These are phyloP conservation scores for Torulaspora pretoriensis DNA, from an alignment of 1,139 yeast genomes.

Conservation along the genomic window DNA sequence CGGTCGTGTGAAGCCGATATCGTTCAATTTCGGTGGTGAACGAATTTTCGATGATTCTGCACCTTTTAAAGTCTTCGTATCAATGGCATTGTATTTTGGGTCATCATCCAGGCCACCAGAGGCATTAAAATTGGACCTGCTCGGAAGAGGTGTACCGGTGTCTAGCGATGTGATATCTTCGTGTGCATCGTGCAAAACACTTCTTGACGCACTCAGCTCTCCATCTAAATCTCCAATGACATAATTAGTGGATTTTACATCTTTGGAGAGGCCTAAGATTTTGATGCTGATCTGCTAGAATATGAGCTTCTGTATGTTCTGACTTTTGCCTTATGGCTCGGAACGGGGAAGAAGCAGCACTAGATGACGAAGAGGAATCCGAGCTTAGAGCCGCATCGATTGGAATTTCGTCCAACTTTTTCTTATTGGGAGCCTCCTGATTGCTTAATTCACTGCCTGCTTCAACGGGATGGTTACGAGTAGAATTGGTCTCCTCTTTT, in stretches of 20 bases:
- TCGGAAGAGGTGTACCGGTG: conserved; percentile 12
- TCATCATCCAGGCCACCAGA: background rate
- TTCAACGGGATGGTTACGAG: background rate
- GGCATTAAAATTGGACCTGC: background rate
- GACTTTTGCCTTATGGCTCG: conserved; percentile 4
- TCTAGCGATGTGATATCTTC: conserved; percentile 8
- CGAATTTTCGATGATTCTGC: background rate
- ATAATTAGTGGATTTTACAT: conserved; percentile 9
- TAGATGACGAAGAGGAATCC: conserved; percentile 6
- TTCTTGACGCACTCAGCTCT: background rate
- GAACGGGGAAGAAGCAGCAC: conserved; percentile 1
- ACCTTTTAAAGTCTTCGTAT: background rate
- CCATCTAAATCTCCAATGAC: conserved; percentile 2
- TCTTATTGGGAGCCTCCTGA: background rate
- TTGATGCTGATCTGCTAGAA: background rate
- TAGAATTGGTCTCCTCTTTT: conserved; percentile 1
- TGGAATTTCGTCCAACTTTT: conserved; percentile 10
- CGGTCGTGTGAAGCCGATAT: background rate
- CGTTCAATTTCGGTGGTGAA: background rate
- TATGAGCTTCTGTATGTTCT: background rate
- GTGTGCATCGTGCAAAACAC: background rate
- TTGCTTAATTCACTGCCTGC: background rate
- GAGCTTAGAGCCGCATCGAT: conserved; percentile 14
- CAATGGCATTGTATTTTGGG: background rate
- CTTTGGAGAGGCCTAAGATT: conserved; percentile 15